phyloP scores from a whole-genome alignment of 495 filamentous ascomycete species.

The Xylaria castorea region DNA sequence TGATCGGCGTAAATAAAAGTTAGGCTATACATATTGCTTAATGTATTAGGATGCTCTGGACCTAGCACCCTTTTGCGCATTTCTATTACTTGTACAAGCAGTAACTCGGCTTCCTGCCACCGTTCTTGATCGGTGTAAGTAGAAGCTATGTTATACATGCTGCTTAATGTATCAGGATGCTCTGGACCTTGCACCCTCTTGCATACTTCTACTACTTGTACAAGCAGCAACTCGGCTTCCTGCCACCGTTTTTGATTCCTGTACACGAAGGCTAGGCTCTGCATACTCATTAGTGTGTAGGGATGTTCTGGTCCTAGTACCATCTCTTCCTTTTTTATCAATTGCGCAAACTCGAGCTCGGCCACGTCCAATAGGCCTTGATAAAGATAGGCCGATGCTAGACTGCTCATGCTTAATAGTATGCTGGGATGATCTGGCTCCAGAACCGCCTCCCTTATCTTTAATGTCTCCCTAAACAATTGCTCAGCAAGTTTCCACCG shows the following conservation, averaged over 20 bases:
- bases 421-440: background rate
- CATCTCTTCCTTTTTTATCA: background rate
- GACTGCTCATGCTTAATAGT: background rate
- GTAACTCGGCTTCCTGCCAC: constrained; percentile 2
- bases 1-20: background rate
- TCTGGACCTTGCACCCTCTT: background rate
- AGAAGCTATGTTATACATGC: background rate
- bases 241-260: background rate
- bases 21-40: background rate
- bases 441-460: background rate
- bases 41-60: background rate
- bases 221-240: background rate
- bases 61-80: constrained; percentile 1
- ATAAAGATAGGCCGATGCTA: background rate
- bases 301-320: background rate
- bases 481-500: constrained; percentile 29
- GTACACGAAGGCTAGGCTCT: background rate
- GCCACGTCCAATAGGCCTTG: background rate
- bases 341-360: background rate
- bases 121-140: background rate
- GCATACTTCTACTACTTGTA: background rate
- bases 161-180: background rate
- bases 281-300: background rate
- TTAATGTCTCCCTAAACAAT: background rate
- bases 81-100: background rate